These are phyloP conservation scores for Umbilicaria muhlenbergii DNA, from an alignment of 495 filamentous ascomycete species.

Conservation along the genomic window DNA sequence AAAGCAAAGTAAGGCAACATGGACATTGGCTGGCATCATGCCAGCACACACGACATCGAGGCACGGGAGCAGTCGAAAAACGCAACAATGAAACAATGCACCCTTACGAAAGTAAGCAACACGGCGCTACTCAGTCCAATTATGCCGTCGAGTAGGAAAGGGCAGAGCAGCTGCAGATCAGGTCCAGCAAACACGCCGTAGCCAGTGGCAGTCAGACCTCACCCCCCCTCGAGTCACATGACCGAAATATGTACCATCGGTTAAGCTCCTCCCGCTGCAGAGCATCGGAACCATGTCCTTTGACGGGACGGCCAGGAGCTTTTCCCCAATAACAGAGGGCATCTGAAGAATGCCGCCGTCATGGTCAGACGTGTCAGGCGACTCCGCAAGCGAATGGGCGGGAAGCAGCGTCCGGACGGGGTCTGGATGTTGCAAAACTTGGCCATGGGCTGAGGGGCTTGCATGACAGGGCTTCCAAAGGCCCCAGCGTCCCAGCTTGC, in stretches of 20 bases:
- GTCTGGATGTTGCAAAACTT: too few relatives aligned
- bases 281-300: too few relatives aligned
- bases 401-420: too few relatives aligned
- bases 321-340: too few relatives aligned
- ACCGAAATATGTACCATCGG: slow-evolving; percentile 11
- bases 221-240: slow-evolving; percentile 13
- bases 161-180: background rate
- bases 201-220: slow-evolving; percentile 4
- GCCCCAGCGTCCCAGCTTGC: too few relatives aligned
- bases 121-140: slow-evolving; percentile 6
- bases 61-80: background rate
- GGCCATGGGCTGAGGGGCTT: too few relatives aligned
- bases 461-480: too few relatives aligned
- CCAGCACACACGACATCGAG: slow-evolving; percentile 8
- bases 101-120: slow-evolving; percentile 3
- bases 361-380: too few relatives aligned
- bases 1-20: slow-evolving; percentile 3
- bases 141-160: slow-evolving; percentile 5
- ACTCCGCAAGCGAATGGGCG: too few relatives aligned
- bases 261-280: slow-evolving; percentile 4
- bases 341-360: too few relatives aligned
- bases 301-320: too few relatives aligned
- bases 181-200: background rate
- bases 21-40: slow-evolving; percentile 13
- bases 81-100: slow-evolving; percentile 2